Evolutionary conservation across 2,329 filamentous ascomycete species (phyloP), one percentile per base, ranked within the genome.

Genomic region (Dothiorella sarmentorum): DNA sequence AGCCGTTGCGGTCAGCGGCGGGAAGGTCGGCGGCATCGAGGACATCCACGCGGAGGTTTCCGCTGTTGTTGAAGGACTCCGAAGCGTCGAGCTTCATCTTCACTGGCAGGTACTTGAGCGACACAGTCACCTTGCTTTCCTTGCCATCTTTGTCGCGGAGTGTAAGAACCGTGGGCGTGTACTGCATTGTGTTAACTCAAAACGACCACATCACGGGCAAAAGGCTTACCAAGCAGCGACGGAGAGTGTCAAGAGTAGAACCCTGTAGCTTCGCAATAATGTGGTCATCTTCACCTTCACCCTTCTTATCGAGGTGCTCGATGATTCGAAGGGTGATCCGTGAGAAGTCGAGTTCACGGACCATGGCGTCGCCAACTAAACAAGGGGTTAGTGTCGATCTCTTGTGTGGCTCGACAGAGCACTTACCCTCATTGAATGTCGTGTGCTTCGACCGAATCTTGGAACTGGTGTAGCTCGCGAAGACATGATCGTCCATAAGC

Each of bases 51-150:
- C 92, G 89, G 20, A 99, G 85, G 60, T 86, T 92, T 61, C 94
- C 94, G 85, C 96, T 96, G 75, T 99, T 99, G 83, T 97, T 97
- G 80, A 99, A 96, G 69, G 91, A 97, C 75, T 99, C 94, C 67
- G 87, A 91, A 0, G 94, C 89, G 68, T 99, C 91, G 49, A 99
- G 87, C 59, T 86, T 80, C 94, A 99, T 99, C 77, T 90, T 86
- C 61, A 97, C 86, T 0, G 94, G 94, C 22, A 99, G 86, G 71
- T 96, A 99, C 74, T 96, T 96, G 68, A 97, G 82, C 76, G 89
- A 95, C 69, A 99, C 89, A 65, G 88, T 95, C 70, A 99, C 82
- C 69, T 86, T 92, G 77, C 85, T 91, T 24, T 86, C 75, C 60
- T 83, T 82, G 53, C 91, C 92, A 40, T 93, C 83, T 17, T 89